Evolutionary conservation across 306 rosid species (phyloP).

Genomic region (Castanea crenata): DNA sequence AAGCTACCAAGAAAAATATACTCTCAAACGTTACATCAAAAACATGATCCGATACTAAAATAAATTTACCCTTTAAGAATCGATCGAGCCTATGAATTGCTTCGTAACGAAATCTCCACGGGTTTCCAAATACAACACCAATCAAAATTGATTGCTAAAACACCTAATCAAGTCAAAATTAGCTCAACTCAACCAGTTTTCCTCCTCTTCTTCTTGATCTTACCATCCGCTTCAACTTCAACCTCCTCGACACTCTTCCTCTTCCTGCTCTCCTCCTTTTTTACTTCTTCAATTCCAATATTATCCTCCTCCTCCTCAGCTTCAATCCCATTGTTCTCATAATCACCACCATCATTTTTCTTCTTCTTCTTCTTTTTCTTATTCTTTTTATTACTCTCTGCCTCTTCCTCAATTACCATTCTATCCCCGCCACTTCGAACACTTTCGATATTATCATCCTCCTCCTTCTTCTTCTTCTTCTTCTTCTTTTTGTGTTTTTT

Average conservation of each 20-base stretch:
- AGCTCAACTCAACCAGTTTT: background rate
- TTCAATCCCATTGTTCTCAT: background rate
- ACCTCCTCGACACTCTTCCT: background rate
- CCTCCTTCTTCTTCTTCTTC: conserved; percentile 1
- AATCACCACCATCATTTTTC: background rate
- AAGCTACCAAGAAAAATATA: background rate
- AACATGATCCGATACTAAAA: background rate
- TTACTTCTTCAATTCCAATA: background rate
- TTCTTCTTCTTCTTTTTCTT: background rate
- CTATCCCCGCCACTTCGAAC: no score
- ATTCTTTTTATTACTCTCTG: conserved; percentile 16
- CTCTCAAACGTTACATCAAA: background rate
- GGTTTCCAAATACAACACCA: background rate
- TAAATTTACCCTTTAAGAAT: background rate
- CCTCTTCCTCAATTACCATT: background rate
- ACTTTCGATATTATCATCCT: background rate
- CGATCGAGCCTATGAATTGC: background rate
- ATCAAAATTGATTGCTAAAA: background rate
- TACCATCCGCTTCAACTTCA: conserved; percentile 8
- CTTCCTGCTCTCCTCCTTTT: conserved; percentile 1
- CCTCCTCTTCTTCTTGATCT: conserved; percentile 30
- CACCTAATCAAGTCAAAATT: background rate
- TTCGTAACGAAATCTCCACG: background rate
- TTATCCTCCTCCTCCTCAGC: background rate
- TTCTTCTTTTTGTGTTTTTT: conserved; percentile 9